Evolutionary conservation across 1,139 yeast species (phyloP).

Genomic region (Geotrichum aggregatum): DNA sequence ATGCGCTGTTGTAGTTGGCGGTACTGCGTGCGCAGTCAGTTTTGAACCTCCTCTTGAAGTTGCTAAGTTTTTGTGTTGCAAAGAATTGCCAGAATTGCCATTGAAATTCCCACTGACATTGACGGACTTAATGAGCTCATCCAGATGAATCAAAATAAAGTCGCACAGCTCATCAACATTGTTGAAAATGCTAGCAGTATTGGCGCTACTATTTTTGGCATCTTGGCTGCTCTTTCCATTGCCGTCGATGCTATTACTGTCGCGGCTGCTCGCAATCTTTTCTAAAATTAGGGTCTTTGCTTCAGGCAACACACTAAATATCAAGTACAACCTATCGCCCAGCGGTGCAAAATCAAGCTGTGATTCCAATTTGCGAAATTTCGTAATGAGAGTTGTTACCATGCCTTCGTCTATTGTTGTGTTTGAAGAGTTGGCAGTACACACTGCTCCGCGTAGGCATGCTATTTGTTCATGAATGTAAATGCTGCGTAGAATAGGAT

Average conservation of each 20-base stretch:
- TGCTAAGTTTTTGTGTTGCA: too few species aligned
- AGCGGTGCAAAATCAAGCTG: conserved; percentile 26
- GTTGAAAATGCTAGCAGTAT: conserved; percentile 5
- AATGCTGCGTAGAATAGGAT: conserved; percentile 23
- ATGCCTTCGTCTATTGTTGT: conserved; percentile 9
- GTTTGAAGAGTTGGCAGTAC: neutral
- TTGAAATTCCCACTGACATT: neutral
- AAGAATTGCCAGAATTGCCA: neutral
- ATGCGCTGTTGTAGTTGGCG: neutral
- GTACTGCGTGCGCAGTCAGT: too few species aligned
- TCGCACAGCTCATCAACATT: conserved; percentile 22
- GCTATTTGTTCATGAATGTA: conserved; percentile 20
- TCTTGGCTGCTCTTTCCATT: neutral
- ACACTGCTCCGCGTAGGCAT: neutral
- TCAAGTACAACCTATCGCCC: conserved; percentile 24
- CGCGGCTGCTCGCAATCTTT: neutral
- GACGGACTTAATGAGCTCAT: conserved; percentile 17
- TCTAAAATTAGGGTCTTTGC: conserved; percentile 17
- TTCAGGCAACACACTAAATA: conserved; percentile 23
- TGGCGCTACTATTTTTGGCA: neutral
- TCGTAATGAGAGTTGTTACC: conserved; percentile 12
- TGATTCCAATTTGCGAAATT: conserved; percentile 22
- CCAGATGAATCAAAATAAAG: conserved; percentile 19
- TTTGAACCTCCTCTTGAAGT: too few species aligned
- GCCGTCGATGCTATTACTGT: neutral